Evolutionary conservation across 2,329 filamentous ascomycete species (phyloP), one percentile per base, ranked within the genome.

Genomic region (Phaeomoniella chlamydospora): DNA sequence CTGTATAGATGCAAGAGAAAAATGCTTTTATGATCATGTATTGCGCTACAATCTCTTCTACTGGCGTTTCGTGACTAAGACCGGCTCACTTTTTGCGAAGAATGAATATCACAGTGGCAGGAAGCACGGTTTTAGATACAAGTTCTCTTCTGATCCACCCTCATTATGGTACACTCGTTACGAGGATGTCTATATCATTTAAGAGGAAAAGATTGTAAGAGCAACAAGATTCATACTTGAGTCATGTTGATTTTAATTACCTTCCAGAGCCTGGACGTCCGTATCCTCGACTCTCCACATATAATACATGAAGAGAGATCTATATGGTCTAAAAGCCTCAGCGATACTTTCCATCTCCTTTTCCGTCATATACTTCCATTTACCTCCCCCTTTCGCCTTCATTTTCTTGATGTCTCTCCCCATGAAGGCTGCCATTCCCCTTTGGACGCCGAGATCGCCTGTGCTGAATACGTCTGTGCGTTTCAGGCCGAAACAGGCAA

Each of bases 311-410:
- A 94, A 94, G 31, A 94, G 55, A 48, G 80, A 90, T 51, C 87
- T 78, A 58, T 93, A 96, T 3, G 88, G 90, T 39, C 71, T 70
- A 56, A 93, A 98, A 51, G 68, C 74, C 39, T 78, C 80, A 10
- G 84, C 77, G 44, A 84, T 68, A 45, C 86, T 81, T 41, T 80
- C 55, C 90, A 98, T 96, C 41, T 96, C 90, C 53, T 76, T 72
- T 61, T 96, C 90, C 22, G 70, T 72, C 86, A 96, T 94, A 56
- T 96, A 98, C 65, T 96, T 96, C 80, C 86, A 96, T 63, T 96
- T 96, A 31, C 83, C 82, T 18, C 78, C 78, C 16, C 76, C 77
- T 44, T 75, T 82, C 22, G 62, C 65, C 61, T 92, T 94, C 40
- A 94, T 61, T 59, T 88, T 93, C 32, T 66, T 73, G 15, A 96